A percentile compares a stretch with the other conserved stretches of the same genome.
Conservation (phyloP, 2,329 filamentous ascomycete genomes). For the Sphaerulina vaccinii region DNA sequence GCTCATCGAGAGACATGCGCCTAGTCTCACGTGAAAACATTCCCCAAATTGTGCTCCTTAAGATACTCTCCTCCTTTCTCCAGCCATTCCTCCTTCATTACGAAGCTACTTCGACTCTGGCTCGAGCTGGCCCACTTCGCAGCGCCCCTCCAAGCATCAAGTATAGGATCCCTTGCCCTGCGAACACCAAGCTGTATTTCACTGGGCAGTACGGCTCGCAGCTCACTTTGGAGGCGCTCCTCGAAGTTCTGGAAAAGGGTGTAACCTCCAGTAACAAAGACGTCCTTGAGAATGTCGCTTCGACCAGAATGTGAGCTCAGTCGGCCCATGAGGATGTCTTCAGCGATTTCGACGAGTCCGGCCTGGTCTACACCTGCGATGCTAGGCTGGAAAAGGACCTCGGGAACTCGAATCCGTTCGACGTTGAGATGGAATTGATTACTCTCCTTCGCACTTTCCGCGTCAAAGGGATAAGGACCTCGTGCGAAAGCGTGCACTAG, state of each 20-base stretch:
- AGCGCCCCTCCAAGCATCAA: slow-evolving; percentile 93
- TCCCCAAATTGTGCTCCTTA: slow-evolving; percentile 58
- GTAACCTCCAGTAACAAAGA: slow-evolving; percentile 94
- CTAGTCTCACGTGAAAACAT: slow-evolving; percentile 36
- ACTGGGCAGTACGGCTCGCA: slow-evolving; percentile 70
- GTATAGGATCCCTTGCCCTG: slow-evolving; percentile 69
- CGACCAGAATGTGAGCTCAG: slow-evolving; percentile 58
- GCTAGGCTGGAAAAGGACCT: slow-evolving; percentile 98
- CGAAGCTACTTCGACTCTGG: slow-evolving; percentile 60
- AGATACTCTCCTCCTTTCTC: slow-evolving; percentile 95
- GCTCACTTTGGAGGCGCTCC: slow-evolving; percentile 70
- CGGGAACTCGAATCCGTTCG: slow-evolving; percentile 98
- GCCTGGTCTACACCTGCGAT: slow-evolving; percentile 97
- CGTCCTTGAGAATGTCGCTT: slow-evolving; percentile 72
- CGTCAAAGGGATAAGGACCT: slow-evolving; percentile 82
- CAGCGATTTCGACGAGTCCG: slow-evolving; percentile 86
- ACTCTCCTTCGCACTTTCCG: slow-evolving; percentile 73
- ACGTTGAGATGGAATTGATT: slow-evolving; percentile 95
- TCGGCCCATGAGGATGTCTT: slow-evolving; percentile 83
- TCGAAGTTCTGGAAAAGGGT: slow-evolving; percentile 85
- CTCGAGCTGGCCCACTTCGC: slow-evolving; percentile 73
- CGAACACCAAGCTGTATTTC: slow-evolving; percentile 68
- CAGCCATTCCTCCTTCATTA: slow-evolving; percentile 78
- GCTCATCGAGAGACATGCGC: too few species aligned
- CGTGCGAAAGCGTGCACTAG: slow-evolving; percentile 86